Evolutionary conservation across 2,329 filamentous ascomycete species (phyloP).

Genomic region (Orbilia ellipsospora): DNA sequence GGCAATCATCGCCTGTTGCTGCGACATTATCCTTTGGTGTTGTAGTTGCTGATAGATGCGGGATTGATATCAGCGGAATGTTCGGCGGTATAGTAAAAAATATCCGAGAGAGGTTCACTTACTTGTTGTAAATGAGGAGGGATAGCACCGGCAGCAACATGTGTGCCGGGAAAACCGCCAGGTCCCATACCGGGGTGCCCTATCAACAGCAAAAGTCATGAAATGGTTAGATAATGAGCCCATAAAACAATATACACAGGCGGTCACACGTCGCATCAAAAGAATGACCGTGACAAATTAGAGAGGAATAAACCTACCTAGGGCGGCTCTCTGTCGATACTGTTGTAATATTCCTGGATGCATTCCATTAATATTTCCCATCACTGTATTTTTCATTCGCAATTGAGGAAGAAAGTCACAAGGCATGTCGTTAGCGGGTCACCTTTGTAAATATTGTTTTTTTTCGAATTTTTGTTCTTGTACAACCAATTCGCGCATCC

Average conservation of each 20-base stretch:
- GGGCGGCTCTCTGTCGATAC: constrained; percentile 40
- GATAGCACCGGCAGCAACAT: constrained; percentile 20
- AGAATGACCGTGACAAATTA: background rate
- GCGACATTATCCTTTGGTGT: constrained; percentile 4
- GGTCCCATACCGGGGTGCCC: constrained; percentile 30
- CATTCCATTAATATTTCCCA: constrained; percentile 54
- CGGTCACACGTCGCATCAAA: constrained; percentile 2
- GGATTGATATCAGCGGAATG: background rate
- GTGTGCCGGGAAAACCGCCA: constrained; percentile 37
- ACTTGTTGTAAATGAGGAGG: constrained; percentile 52
- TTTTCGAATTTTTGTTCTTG: too few relatives aligned
- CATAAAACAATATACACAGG: background rate
- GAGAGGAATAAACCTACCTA: constrained; percentile 24
- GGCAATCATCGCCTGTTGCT: constrained; percentile 35
- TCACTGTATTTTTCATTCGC: constrained; percentile 33
- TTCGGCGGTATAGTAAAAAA: background rate
- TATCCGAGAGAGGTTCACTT: constrained; percentile 7
- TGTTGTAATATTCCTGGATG: constrained; percentile 55
- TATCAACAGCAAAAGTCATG: background rate
- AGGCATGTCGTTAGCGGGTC: constrained; percentile 49
- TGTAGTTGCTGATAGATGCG: constrained; percentile 1
- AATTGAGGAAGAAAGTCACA: constrained; percentile 12
- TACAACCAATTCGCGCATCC: constrained; percentile 51
- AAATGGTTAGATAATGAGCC: background rate
- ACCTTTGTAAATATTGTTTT: constrained; percentile 37